Percentiles rank a stretch among this genome's conserved stretches.
phyloP scores from a whole-genome alignment of 345 rosid genomes.

The Cardamine resedifolia region DNA sequence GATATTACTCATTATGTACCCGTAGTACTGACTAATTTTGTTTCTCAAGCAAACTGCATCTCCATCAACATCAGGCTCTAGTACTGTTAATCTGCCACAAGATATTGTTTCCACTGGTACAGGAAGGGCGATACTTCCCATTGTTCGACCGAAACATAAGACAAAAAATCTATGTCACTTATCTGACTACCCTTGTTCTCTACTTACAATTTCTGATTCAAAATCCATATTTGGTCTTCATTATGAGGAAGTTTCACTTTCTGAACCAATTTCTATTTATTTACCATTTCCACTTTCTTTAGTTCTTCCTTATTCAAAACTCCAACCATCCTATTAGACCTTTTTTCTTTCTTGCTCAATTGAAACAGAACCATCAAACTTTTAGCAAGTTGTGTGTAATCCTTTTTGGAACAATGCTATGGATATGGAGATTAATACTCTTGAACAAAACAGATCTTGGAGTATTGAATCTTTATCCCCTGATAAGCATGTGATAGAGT shows the following conservation, averaged over 20 bases:
- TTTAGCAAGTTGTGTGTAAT: background rate
- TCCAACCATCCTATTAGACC: fast-evolving
- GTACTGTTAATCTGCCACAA: too few species aligned
- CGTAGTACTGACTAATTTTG: too few species aligned
- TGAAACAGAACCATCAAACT: background rate
- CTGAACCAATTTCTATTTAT: too few species aligned
- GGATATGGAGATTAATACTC: background rate
- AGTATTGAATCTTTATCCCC: background rate
- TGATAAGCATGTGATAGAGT: background rate
- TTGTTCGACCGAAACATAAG: background rate
- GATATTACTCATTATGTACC: too few species aligned
- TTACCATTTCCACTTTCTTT: background rate
- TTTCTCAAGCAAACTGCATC: background rate
- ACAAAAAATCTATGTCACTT: background rate
- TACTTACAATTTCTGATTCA: too few species aligned
- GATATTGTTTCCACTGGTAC: background rate
- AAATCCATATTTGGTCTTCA: too few species aligned
- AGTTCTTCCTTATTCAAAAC: fast-evolving
- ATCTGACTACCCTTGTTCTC: background rate
- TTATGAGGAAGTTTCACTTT: too few species aligned
- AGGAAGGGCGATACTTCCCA: fast-evolving
- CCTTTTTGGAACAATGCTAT: background rate
- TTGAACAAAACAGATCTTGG: background rate
- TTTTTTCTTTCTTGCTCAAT: background rate
- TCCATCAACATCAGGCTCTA: background rate